phyloP scores from a whole-genome alignment of 768 basidiomycete genomes.

The Calocera viscosa region DNA sequence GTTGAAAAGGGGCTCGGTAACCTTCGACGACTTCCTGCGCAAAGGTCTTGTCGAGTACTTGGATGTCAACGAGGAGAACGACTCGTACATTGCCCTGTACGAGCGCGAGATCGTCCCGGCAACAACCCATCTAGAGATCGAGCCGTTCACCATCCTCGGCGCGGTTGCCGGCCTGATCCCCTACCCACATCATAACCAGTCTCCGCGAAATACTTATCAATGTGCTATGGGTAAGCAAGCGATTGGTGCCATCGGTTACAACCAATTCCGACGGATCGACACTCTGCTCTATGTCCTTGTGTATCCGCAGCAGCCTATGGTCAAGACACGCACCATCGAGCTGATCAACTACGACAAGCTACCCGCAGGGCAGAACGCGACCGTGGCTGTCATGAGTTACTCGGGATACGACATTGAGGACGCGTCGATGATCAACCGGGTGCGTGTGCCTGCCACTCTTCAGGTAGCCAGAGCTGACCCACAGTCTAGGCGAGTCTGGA shows the following conservation, averaged over 20 bases:
- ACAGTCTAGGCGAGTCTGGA: conserved; percentile 71
- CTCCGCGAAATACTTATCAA: conserved; percentile 97
- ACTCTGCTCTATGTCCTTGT: conserved; percentile 95
- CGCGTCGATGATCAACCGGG: conserved; percentile 90
- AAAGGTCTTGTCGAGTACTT: conserved; percentile 94
- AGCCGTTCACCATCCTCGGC: conserved; percentile 93
- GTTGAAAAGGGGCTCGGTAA: conserved; percentile 62
- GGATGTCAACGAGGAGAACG: conserved; percentile 98
- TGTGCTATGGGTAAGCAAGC: conserved; percentile 99
- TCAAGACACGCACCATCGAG: conserved; percentile 97
- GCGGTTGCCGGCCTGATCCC: conserved; percentile 98
- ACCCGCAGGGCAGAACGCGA: conserved; percentile 97
- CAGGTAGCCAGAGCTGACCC: background rate
- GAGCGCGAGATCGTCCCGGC: conserved; percentile 68
- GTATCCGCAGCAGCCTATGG: conserved; percentile 98
- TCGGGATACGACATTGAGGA: conserved; percentile 99
- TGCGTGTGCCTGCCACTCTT: conserved; percentile 23
- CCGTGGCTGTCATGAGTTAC: conserved; percentile 97
- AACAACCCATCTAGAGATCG: conserved; percentile 95
- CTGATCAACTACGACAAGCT: conserved; percentile 90
- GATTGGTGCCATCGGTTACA: conserved; percentile 95
- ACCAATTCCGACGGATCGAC: conserved; percentile 94
- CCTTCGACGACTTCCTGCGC: conserved; percentile 88
- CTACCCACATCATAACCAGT: conserved; percentile 98
- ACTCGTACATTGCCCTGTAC: conserved; percentile 89